Percentiles rank a stretch among this genome's conserved stretches.
phyloP scores from a whole-genome alignment of 345 rosid species.

The Psidium guajava region DNA sequence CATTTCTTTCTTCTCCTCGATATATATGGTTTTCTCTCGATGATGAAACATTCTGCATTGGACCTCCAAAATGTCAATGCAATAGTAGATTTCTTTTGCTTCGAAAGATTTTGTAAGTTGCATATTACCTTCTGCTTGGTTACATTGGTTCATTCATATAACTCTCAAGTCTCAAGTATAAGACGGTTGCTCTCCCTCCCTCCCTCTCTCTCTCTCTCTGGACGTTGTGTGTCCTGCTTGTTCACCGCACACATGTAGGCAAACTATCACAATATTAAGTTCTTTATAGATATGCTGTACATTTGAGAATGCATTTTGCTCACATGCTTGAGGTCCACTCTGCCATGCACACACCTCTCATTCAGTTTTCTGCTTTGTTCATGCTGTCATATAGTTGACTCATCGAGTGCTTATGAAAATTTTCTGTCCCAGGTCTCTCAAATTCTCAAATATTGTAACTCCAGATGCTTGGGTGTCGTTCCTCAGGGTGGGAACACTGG shows the following conservation, averaged over 20 bases:
- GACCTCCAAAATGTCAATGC: not conserved
- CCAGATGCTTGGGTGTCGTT: constrained; percentile 80
- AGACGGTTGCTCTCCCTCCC: not conserved
- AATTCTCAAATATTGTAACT: constrained; percentile 71
- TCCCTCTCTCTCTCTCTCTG: not conserved
- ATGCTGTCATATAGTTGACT: not conserved
- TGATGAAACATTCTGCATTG: not conserved
- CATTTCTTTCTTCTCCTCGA: not conserved
- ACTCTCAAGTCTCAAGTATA: not conserved
- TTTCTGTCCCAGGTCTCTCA: constrained; percentile 52
- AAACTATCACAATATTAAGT: not conserved
- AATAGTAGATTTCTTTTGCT: not conserved
- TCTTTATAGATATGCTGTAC: not conserved
- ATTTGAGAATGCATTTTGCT: not conserved
- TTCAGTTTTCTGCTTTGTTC: not conserved
- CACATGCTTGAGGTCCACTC: not conserved
- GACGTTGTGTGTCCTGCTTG: not conserved
- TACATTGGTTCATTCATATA: not conserved
- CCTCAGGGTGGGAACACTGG: constrained; percentile 99
- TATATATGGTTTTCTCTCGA: not conserved
- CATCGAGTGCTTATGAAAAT: not conserved
- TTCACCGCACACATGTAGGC: not conserved
- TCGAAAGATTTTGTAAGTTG: not conserved
- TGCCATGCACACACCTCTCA: not conserved
- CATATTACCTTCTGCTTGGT: not conserved